Evolutionary conservation across 768 basidiomycete species (phyloP).

Genomic region (Amylocystis lapponica): DNA sequence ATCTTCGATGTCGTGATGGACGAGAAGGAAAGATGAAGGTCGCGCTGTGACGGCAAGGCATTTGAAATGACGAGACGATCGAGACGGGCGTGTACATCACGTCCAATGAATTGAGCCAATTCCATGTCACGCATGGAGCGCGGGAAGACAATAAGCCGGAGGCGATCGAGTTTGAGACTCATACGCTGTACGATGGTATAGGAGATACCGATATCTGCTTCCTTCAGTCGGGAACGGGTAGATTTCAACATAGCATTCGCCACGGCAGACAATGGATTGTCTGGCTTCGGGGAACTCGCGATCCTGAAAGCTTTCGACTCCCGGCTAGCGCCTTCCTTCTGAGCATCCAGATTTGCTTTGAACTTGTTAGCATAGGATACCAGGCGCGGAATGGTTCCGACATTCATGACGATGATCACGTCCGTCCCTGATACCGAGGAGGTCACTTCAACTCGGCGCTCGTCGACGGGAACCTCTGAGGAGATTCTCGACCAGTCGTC

Average conservation of each 20-base stretch:
- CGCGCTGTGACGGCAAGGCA: conserved; percentile 46
- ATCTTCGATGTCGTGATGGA: conserved; percentile 74
- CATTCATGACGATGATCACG: conserved; percentile 60
- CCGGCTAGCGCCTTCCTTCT: conserved; percentile 69
- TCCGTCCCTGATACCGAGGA: conserved; percentile 70
- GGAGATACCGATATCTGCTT: conserved; percentile 52
- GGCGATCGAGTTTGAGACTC: conserved; percentile 56
- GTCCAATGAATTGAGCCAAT: conserved; percentile 68
- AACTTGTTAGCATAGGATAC: conserved; percentile 72
- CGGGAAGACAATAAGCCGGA: conserved; percentile 73
- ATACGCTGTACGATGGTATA: conserved; percentile 69
- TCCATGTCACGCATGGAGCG: conserved; percentile 74
- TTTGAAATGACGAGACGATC: conserved; percentile 55
- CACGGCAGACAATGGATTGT: conserved; percentile 79
- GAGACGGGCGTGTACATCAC: conserved; percentile 63
- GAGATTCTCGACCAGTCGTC: conserved; percentile 75
- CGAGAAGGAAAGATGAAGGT: conserved; percentile 67
- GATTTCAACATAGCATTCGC: conserved; percentile 79
- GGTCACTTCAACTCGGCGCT: conserved; percentile 60
- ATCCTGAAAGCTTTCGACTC: conserved; percentile 75
- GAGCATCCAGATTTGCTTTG: conserved; percentile 62
- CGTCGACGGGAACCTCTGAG: conserved; percentile 31
- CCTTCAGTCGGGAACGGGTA: conserved; percentile 65
- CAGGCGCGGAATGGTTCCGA: conserved; percentile 73
- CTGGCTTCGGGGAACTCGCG: conserved; percentile 66